Conservation (phyloP, 768 basidiomycete species). For the Podaxis mareebaensis region DNA sequence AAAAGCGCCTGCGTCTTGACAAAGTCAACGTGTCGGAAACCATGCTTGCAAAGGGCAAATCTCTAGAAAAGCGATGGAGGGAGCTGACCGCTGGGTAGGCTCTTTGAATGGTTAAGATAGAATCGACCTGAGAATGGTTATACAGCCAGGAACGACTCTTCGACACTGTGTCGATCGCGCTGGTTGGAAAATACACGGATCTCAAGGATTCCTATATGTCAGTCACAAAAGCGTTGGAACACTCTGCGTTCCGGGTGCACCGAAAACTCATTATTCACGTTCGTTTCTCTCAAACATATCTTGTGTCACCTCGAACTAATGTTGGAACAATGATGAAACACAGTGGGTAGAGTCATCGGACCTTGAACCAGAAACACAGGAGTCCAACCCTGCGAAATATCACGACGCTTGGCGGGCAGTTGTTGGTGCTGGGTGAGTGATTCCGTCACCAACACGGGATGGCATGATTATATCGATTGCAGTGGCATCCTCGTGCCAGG, state of each 20-base stretch:
- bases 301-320: neutral
- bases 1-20: constrained; percentile 76
- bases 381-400: constrained; percentile 80
- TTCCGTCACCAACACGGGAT: constrained; percentile 5
- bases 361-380: constrained; percentile 80
- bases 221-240: constrained; percentile 94
- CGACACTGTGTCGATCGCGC: constrained; percentile 83
- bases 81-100: constrained; percentile 78
- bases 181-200: constrained; percentile 98
- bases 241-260: constrained; percentile 91
- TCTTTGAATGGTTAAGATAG: neutral
- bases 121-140: neutral
- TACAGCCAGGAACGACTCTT: constrained; percentile 90
- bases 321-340: neutral
- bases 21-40: constrained; percentile 52
- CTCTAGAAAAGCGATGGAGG: constrained; percentile 76
- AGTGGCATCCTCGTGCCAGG: constrained; percentile 98
- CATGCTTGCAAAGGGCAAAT: constrained; percentile 61
- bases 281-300: constrained; percentile 25
- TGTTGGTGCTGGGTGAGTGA: constrained; percentile 80
- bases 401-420: constrained; percentile 95
- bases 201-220: constrained; percentile 99
- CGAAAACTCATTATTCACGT: constrained; percentile 83
- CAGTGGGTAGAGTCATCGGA: constrained; percentile 98
- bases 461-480: neutral